Evolutionary conservation across 2,329 filamentous ascomycete species (phyloP).

Genomic region (Clonostachys sp.): DNA sequence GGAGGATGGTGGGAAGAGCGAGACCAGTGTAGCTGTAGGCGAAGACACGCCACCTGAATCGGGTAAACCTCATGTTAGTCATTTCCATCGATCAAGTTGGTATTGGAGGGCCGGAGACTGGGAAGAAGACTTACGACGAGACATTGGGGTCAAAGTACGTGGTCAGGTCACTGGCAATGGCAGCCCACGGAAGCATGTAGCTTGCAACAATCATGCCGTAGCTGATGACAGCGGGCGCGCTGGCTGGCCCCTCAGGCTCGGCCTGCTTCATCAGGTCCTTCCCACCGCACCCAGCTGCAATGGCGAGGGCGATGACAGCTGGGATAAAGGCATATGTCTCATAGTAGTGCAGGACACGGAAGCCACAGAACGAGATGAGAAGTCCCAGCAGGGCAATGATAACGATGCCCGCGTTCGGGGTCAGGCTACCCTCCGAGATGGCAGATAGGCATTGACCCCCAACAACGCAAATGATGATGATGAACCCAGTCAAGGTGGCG

Average conservation of each 20-base stretch:
- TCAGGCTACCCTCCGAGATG: constrained; percentile 41
- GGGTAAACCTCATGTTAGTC: constrained; percentile 9
- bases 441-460: constrained; percentile 56
- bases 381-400: constrained; percentile 53
- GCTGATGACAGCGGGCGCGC: constrained; percentile 41
- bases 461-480: constrained; percentile 55
- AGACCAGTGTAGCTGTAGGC: constrained; percentile 53
- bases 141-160: constrained; percentile 56
- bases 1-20: constrained; percentile 45
- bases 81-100: background rate
- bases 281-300: constrained; percentile 50
- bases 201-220: constrained; percentile 59
- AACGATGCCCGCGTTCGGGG: constrained; percentile 53
- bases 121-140: constrained; percentile 33
- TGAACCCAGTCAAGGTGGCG: constrained; percentile 59
- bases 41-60: constrained; percentile 32
- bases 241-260: constrained; percentile 27
- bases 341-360: constrained; percentile 49
- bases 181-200: constrained; percentile 60
- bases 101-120: background rate
- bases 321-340: constrained; percentile 55
- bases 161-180: constrained; percentile 54
- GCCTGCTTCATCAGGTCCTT: constrained; percentile 43
- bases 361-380: constrained; percentile 59
- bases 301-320: constrained; percentile 47